These are phyloP conservation scores for Scleromitrula shiraiana DNA, from an alignment of 2,329 filamentous ascomycete species.

Conservation along the genomic window DNA sequence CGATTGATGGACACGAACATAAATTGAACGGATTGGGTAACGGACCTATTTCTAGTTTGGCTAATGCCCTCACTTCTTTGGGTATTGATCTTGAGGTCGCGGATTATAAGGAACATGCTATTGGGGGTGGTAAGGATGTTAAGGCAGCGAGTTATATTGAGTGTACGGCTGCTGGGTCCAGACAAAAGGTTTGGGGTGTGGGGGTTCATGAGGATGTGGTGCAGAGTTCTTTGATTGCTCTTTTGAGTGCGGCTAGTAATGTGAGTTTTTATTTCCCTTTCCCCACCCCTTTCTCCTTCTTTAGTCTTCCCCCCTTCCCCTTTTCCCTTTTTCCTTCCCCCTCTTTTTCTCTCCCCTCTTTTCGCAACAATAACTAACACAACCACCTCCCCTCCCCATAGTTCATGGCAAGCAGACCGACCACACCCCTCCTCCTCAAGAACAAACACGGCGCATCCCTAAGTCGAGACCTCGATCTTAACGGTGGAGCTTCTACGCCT, in stretches of 20 bases:
- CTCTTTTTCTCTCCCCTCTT: no score
- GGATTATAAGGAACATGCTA: constrained; percentile 95
- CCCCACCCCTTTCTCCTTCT: constrained; percentile 80
- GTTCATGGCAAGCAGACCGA: constrained; percentile 65
- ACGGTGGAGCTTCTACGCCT: no score
- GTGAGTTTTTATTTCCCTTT: no score
- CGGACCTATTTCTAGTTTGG: constrained; percentile 83
- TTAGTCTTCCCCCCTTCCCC: no score
- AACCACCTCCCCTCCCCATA: no score
- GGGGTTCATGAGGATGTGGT: constrained; percentile 90
- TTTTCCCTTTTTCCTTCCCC: no score
- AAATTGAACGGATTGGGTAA: constrained; percentile 74
- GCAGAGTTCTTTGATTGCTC: constrained; percentile 77
- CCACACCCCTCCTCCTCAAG: constrained; percentile 58
- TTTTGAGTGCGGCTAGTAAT: constrained; percentile 77
- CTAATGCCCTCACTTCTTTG: constrained; percentile 68
- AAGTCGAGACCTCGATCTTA: constrained; percentile 33
- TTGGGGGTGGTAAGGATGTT: constrained; percentile 70
- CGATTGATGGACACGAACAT: constrained; percentile 74
- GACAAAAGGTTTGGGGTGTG: constrained; percentile 77
- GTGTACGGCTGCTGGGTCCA: constrained; percentile 61
- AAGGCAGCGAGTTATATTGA: constrained; percentile 96
- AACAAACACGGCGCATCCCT: constrained; percentile 42
- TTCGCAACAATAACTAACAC: no score
- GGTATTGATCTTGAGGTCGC: constrained; percentile 84